Base-by-base conservation (phyloP, 352 stramenopile species). In the Phytophthora multivora region DNA sequence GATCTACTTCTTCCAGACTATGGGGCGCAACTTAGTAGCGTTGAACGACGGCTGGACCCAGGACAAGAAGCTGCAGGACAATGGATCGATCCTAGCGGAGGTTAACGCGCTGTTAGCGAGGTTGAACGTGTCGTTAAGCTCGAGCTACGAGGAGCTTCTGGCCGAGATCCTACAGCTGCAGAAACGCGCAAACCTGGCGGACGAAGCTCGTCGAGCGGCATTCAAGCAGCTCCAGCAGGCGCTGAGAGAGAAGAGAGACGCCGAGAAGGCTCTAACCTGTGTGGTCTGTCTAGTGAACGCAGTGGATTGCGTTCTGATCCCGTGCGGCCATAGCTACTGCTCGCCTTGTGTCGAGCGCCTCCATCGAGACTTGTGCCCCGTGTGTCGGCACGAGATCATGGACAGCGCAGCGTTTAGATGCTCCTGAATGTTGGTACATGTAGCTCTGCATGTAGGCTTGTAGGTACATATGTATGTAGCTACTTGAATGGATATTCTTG, bases 271-370 rank as follows among this genome's bases (percentile, higher is more conserved):
- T 13, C 59, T 90, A 13, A 57, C 64, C 16, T 90, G 80, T 63
- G 73, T 75, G n/a, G 70, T 88, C 35, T 90, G 80, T 50, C 54
- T 90, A 16, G 71, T 86, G 48, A 68, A 75, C 49, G 39, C 70
- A 4, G 73, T 90, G 26, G 69, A 86, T 41, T 68, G 73, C 35
- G 78, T 87, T 48, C 67, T 90, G 10, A 69, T 86, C 10, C 78
- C 80, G 3, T 88, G 80, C 15, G 80, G 78, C 36, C 78, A 90
- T 67, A 83, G 80, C 59, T 86, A 82, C 53, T 90, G 78, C 65
- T 52, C 62, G 15, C 23, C 42, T 9, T 90, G 80, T 57, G 59
- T 86, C n/a, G n/a, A 63, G 9, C 69, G 76, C 15, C 59, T 89
- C 8, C 63, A 73, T 12, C 59, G 56, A 38, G 61, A 48, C 28